phyloP scores from a whole-genome alignment of 306 rosid genomes.

The Castanea sativa region DNA sequence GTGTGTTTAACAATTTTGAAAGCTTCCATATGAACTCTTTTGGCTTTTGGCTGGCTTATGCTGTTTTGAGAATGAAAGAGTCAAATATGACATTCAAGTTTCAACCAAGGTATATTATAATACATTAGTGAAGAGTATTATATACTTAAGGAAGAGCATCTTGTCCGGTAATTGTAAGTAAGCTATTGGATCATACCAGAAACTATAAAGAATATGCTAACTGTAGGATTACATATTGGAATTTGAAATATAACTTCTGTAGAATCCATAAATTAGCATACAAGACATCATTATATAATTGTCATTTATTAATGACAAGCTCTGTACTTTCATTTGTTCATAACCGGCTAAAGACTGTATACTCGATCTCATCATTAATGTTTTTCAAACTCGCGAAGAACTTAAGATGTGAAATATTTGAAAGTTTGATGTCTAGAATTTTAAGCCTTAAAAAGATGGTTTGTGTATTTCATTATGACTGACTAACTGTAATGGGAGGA shows the following conservation, averaged over 20 bases:
- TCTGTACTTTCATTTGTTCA: background rate
- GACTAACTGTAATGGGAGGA: too few species aligned
- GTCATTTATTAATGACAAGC: background rate
- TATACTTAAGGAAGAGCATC: background rate
- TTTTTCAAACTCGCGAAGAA: background rate
- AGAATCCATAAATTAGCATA: background rate
- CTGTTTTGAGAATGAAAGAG: slow-evolving; percentile 7
- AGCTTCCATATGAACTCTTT: slow-evolving; percentile 24
- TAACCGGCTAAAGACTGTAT: background rate
- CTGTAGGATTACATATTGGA: background rate
- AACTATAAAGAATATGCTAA: background rate
- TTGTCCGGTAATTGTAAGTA: background rate
- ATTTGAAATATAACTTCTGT: background rate
- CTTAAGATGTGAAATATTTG: background rate
- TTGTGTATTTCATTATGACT: too few species aligned
- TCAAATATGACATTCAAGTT: background rate
- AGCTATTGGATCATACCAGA: background rate
- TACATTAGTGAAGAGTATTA: too few species aligned
- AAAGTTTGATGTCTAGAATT: too few species aligned
- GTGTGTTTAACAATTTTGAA: background rate
- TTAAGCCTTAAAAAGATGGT: too few species aligned
- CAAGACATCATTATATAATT: background rate
- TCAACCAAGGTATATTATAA: background rate
- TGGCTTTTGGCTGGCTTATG: slow-evolving; percentile 4
- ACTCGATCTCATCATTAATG: background rate